Base-by-base conservation (phyloP, 2,329 filamentous ascomycete genomes). In the Niveomyces coronatus region DNA sequence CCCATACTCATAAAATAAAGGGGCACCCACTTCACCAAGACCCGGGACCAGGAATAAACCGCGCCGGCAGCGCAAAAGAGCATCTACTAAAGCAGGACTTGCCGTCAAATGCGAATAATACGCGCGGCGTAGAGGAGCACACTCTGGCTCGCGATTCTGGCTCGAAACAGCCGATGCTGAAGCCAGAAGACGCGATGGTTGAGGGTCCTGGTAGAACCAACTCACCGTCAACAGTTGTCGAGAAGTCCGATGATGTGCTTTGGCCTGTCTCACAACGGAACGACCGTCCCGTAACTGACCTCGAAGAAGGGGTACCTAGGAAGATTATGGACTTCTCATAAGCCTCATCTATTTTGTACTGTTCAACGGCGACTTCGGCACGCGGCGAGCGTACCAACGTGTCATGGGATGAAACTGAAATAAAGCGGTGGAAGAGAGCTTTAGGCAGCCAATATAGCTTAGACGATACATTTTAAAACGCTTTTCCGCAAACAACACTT, bases 381-480 rank as follows among this genome's bases (percentile, higher is more conserved):
- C 7, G 14, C 7, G 3, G 5, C 6, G 17, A 14, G 7, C n/a
- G 22, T n/a, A 10, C 9, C 17, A 17, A 18, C 6, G 14, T 30
- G 8, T 22, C 15, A 9, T 24, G 13, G 11, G 16, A 9, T 23
- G 19, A 6, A 6, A 2, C 8, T 7, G 7, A 23, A 3, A 14
- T 7, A 10, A 14, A 15, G 11, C 16, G 14, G 9, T 16, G 19
- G 20, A 19, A 15, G 30, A 31, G 19, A 15, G 15, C 27, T 31
- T 11, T 31, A 19, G 28, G 15, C 3, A 23, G 8, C 10, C 15
- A 15, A 18, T 26, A 37, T 19, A 31, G 15, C 3, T 31, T 31
- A 37, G 9, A 13, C 20, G 31, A 37, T 37, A 37, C 14, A 37
- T 31, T 3, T 27, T n/a, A 37, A n/a, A n/a, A n/a, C n/a, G n/a